Percentiles rank a stretch among this genome's conserved stretches.
These are phyloP conservation scores for Aspergillus arachidicola DNA, from an alignment of 2,329 filamentous ascomycete genomes.

Conservation along the genomic window DNA sequence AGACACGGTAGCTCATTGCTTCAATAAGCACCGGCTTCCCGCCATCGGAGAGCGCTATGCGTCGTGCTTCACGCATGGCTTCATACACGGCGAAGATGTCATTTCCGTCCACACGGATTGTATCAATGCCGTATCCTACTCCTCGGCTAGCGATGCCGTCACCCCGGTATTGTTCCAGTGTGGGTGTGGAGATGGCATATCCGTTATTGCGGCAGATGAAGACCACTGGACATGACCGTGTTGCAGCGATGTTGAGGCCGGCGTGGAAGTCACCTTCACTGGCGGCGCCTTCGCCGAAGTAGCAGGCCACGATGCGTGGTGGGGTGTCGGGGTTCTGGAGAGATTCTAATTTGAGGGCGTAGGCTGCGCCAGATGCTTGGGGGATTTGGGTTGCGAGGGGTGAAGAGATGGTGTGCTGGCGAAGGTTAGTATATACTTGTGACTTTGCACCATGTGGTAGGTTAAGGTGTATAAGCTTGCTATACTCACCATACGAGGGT, in stretches of 20 bases:
- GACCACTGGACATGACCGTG: conserved; percentile 80
- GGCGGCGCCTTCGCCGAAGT: conserved; percentile 88
- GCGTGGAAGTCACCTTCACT: conserved; percentile 92
- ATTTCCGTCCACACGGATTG: conserved; percentile 90
- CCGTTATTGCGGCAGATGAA: conserved; percentile 95
- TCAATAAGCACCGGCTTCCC: conserved; percentile 85
- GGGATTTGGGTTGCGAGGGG: conserved; percentile 87
- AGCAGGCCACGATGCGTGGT: conserved; percentile 74
- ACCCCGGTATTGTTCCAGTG: conserved; percentile 85
- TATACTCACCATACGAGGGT: conserved; percentile 76
- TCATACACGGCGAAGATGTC: conserved; percentile 88
- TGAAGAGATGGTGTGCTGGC: conserved; percentile 82
- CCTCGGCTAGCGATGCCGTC: conserved; percentile 88
- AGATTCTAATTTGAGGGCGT: conserved; percentile 81
- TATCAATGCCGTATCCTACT: conserved; percentile 91
- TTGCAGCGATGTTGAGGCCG: conserved; percentile 87
- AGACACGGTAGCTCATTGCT: conserved; percentile 97
- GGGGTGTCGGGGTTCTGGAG: conserved; percentile 69
- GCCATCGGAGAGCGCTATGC: conserved; percentile 77
- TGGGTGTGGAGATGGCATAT: conserved; percentile 87
- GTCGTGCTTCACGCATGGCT: conserved; percentile 74
- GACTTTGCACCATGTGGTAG: not conserved
- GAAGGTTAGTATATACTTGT: conserved; percentile 48
- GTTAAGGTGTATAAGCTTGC: not conserved
- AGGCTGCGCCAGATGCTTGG: conserved; percentile 83